phyloP scores from a whole-genome alignment of 768 basidiomycete genomes.

The Leccinum variicolor region DNA sequence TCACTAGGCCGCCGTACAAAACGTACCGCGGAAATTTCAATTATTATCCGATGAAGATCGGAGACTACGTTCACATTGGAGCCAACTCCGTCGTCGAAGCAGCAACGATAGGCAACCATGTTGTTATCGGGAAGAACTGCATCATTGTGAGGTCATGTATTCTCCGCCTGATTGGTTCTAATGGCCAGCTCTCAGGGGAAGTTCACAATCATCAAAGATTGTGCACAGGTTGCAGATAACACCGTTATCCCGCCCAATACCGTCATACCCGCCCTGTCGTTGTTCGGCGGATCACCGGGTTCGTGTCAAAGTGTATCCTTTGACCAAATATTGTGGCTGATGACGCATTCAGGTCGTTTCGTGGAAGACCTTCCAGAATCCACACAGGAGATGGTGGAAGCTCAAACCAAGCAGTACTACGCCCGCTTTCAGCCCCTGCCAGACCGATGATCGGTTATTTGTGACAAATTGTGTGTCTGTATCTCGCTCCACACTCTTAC shows the following conservation, averaged over 20 bases:
- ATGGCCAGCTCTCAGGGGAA: conserved; percentile 61
- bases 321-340: conserved; percentile 1
- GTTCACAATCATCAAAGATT: conserved; percentile 96
- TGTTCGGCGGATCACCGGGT: conserved; percentile 92
- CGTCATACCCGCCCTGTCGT: conserved; percentile 83
- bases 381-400: conserved; percentile 88
- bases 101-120: conserved; percentile 89
- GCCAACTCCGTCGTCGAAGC: conserved; percentile 89
- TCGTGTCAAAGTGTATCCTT: conserved; percentile 13
- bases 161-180: background rate
- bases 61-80: conserved; percentile 93
- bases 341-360: conserved; percentile 57
- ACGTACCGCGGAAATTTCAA: conserved; percentile 91
- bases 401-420: conserved; percentile 82
- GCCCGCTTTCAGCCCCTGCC: conserved; percentile 67
- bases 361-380: conserved; percentile 87
- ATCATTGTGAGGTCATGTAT: conserved; percentile 64
- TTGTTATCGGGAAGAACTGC: conserved; percentile 93
- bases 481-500: background rate
- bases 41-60: conserved; percentile 97
- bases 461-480: background rate
- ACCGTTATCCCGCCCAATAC: conserved; percentile 90
- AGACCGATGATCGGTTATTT: conserved; percentile 31
- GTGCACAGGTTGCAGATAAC: conserved; percentile 84
- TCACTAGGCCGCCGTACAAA: conserved; percentile 74